Evolutionary conservation across 2,329 filamentous ascomycete species (phyloP).

Genomic region (Purpureocillium takamizusanense): DNA sequence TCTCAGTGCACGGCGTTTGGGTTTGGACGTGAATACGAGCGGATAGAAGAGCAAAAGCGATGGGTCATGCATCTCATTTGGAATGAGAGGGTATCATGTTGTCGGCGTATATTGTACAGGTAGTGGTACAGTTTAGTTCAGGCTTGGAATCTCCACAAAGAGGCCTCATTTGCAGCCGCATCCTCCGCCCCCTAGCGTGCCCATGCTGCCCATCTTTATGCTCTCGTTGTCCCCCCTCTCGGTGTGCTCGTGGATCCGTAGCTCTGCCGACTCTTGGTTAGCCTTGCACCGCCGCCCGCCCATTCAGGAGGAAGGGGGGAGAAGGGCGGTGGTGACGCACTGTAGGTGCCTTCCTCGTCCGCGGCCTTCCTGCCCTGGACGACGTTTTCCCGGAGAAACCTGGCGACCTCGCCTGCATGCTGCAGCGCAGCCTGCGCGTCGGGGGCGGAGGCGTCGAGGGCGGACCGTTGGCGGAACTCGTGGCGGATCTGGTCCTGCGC

Average conservation of each 20-base stretch:
- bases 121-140: constrained; percentile 12
- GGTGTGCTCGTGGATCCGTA: constrained; percentile 84
- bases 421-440: constrained; percentile 57
- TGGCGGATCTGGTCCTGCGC: constrained; percentile 64
- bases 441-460: constrained; percentile 46
- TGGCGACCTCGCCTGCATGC: constrained; percentile 75
- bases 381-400: constrained; percentile 71
- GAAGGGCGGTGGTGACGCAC: constrained; percentile 27
- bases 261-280: constrained; percentile 44
- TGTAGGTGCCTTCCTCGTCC: constrained; percentile 40
- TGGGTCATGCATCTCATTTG: no score
- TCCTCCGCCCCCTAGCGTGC: constrained; percentile 17
- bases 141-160: no score
- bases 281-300: no score
- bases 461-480: constrained; percentile 61
- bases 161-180: constrained; percentile 19
- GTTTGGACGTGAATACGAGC: constrained; percentile 1
- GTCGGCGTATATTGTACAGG: constrained; percentile 7
- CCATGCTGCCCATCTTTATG: constrained; percentile 54
- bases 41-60: no score
- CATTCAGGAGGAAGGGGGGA: no score
- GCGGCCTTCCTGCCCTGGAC: constrained; percentile 65
- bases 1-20: constrained; percentile 21
- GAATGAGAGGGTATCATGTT: constrained; percentile 11
- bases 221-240: constrained; percentile 91